Conservation (phyloP, 2,329 filamentous ascomycete species). For the Colletotrichum tabaci region DNA sequence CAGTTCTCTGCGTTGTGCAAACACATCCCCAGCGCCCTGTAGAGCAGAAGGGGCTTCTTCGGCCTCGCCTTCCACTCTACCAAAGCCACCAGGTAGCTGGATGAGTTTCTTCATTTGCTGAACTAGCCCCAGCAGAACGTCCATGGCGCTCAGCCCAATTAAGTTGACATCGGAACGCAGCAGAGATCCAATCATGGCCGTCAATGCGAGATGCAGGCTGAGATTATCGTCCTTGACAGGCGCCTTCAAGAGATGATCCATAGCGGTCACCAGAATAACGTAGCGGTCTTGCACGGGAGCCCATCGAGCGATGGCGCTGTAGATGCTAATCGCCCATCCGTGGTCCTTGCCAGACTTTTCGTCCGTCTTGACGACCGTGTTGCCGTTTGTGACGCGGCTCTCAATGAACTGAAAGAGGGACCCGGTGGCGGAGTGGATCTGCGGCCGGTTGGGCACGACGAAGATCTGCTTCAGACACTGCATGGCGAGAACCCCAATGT, state of each 20-base stretch:
- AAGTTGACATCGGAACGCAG: slow-evolving; percentile 91
- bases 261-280: slow-evolving; percentile 85
- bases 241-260: slow-evolving; percentile 81
- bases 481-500: slow-evolving; percentile 86
- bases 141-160: slow-evolving; percentile 96
- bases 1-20: slow-evolving; percentile 73
- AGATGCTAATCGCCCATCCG: slow-evolving; percentile 87
- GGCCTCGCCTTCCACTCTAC: slow-evolving; percentile 51
- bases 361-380: slow-evolving; percentile 67
- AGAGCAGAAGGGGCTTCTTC: slow-evolving; percentile 51
- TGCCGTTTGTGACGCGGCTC: slow-evolving; percentile 67
- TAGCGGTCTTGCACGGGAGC: slow-evolving; percentile 95
- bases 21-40: slow-evolving; percentile 56
- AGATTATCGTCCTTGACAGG: slow-evolving; percentile 80
- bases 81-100: slow-evolving; percentile 67
- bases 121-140: slow-evolving; percentile 88
- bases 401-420: slow-evolving; percentile 83
- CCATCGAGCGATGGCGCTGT: slow-evolving; percentile 86
- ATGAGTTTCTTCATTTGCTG: slow-evolving; percentile 86
- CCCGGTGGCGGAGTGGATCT: slow-evolving; percentile 83
- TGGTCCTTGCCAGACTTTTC: slow-evolving; percentile 60
- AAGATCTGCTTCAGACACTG: slow-evolving; percentile 92
- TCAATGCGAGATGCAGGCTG: slow-evolving; percentile 80
- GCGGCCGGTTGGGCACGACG: slow-evolving; percentile 82
- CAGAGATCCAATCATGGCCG: slow-evolving; percentile 85